Base-by-base conservation (phyloP, 305 asterid genomes). In the Salvia sclarea region DNA sequence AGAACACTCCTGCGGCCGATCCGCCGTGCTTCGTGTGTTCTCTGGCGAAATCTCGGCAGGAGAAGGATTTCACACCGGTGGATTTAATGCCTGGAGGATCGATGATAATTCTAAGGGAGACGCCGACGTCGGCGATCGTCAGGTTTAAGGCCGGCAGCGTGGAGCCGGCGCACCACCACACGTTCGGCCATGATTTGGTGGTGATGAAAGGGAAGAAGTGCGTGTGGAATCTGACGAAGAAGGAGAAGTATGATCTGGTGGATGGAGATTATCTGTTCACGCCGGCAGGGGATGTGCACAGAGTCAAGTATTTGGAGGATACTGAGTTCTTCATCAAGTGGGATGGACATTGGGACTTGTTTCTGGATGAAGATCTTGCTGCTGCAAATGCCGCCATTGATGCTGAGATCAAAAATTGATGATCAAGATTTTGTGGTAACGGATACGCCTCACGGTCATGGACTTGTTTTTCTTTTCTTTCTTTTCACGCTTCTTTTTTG, bases 91-190 rank as follows among this genome's bases (percentile, higher is more conserved):
- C 96, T 0, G 96, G 97, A 11, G 98, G 88, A 56, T 83, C 78
- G 2, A 89, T 91, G 95, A 77, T 78, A 64, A 70, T 91, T 1
- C 62, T 91, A 41, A 80, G 95, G 75, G 90, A 87, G 66, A 85
- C 82, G 21, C 96, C 96, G n/a, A 87, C 96, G 2, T 89, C 98
- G 5, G 98, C 98, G 0, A 81, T 91, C n/a, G 93, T 91, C 33
- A 80, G 93, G 75, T 91, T 91, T 33, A 80, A 76, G 80, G 86
- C 81, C 22, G 98, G 96, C 54, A 82, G 96, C 54, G 80, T 91
- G 20, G 98, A 91, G 78, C 96, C 98, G 43, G 93, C 96, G 4
- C 96, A 91, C 72, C 91, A 87, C 35, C 98, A 91, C 65, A 89
- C 90, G 0, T 85, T 87, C 59, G 95, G 96, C 24, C 96, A 91